phyloP scores from a whole-genome alignment of 352 stramenopile species.

The Phytophthora hibernalis region DNA sequence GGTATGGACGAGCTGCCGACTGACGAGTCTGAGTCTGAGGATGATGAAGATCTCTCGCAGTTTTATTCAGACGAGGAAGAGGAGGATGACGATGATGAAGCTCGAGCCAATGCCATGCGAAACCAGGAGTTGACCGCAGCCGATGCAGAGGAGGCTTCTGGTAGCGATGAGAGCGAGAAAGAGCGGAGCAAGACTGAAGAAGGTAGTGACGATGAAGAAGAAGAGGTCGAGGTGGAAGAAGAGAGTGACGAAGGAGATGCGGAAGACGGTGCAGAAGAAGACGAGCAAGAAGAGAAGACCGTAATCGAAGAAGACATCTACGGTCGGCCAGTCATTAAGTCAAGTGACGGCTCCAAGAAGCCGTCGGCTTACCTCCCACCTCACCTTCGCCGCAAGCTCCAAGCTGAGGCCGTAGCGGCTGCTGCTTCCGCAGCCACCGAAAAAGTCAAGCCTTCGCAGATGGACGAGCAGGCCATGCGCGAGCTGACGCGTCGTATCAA shows the following conservation, averaged over 20 bases:
- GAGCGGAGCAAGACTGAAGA: conserved; percentile 23
- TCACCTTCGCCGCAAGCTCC: conserved; percentile 79
- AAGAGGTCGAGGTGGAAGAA: conserved; percentile 37
- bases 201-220: conserved; percentile 23
- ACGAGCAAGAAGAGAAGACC: conserved; percentile 44
- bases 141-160: conserved; percentile 8
- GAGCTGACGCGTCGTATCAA: conserved; percentile 84
- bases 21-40: conserved; percentile 81
- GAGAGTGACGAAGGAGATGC: conserved; percentile 37
- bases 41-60: conserved; percentile 63
- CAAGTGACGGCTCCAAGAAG: conserved; percentile 44
- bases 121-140: conserved; percentile 50
- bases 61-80: conserved; percentile 79
- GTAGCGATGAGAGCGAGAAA: conserved; percentile 25
- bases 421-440: conserved; percentile 38
- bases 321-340: conserved; percentile 72
- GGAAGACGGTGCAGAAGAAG: conserved; percentile 21
- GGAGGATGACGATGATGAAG: conserved; percentile 49
- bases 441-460: conserved; percentile 50
- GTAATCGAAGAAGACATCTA: conserved; percentile 88
- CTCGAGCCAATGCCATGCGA: conserved; percentile 56
- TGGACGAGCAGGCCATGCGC: conserved; percentile 77
- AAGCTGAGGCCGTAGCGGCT: conserved; percentile 48
- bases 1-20: conserved; percentile 88
- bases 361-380: conserved; percentile 87